Base-by-base conservation (phyloP, 352 stramenopile species). In the Phytophthora nicotianae region DNA sequence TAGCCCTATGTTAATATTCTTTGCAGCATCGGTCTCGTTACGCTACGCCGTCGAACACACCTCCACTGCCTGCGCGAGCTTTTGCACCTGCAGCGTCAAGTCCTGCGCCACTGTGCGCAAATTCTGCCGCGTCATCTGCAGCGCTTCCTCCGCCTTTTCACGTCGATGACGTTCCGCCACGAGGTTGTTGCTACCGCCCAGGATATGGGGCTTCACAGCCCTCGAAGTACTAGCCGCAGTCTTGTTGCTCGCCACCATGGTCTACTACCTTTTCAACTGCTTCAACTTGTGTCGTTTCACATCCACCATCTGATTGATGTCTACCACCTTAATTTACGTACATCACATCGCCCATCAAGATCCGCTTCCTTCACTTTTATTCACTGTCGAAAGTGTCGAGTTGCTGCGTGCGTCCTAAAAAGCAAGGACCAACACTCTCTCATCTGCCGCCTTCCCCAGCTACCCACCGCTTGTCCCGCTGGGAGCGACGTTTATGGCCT, bases 111-210 rank as follows among this genome's bases (percentile, higher is more conserved):
- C 64, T 3, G 58, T 58, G 17, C 74, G 66, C 17, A 91, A 50
- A 32, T 68, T 78, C 19, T 72, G 33, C 14, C 68, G 57, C 0
- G 70, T 72, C n/a, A 71, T 53, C 37, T 80, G 68, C 40, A 83
- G 58, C 29, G 65, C 62, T 19, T 45, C 61, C 71, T 90, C 83
- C 2, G 77, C 77, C 40, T 76, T 73, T 35, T 90, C 74, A 11
- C 83, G 76, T 11, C 80, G 70, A n/a, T 79, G 71, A 9, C 80
- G 80, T 56, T 91, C 80, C 13, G 55, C 79, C 43, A 76, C 47
- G 23, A 90, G 70, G 53, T 86, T 91, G 56, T 86, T 89, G 57
- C 82, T 91, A 8, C 80, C 82, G 14, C 82, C 82, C 5, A 91
- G 70, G 16, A 86, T 72, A 42, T 89, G 79, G 5, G 79, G 68